Conservation (phyloP, 352 stramenopile species). For the Globisporangium solare region DNA sequence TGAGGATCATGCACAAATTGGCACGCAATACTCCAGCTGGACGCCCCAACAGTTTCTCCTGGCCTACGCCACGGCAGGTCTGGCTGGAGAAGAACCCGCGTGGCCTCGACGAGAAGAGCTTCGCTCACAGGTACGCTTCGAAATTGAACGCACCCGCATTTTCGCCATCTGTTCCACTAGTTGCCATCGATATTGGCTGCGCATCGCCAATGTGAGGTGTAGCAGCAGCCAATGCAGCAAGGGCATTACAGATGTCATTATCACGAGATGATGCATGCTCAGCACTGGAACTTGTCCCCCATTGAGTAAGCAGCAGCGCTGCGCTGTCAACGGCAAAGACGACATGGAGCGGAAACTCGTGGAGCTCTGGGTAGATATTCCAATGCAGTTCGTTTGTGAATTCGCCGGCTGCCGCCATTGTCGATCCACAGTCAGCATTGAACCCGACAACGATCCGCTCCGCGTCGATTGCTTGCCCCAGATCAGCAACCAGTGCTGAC, state of each 20-base stretch:
- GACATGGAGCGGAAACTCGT: constrained; percentile 22
- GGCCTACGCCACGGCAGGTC: constrained; percentile 33
- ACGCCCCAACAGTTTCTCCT: constrained; percentile 46
- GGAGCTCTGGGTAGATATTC: constrained; percentile 21
- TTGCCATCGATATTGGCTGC: constrained; percentile 2
- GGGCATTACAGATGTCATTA: constrained; percentile 19
- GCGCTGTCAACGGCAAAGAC: constrained; percentile 13
- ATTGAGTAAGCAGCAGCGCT: not conserved
- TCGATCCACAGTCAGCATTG: constrained; percentile 30
- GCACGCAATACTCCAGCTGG: constrained; percentile 46
- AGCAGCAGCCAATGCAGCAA: constrained; percentile 16
- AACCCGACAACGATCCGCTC: constrained; percentile 23
- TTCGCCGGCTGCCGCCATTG: constrained; percentile 20
- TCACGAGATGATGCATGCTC: constrained; percentile 13
- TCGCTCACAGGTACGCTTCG: constrained; percentile 58
- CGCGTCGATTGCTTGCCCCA: constrained; percentile 17
- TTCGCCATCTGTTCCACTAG: constrained; percentile 1
- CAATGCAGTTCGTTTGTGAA: constrained; percentile 28
- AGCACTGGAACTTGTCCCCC: not conserved
- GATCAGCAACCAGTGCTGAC: not conserved
- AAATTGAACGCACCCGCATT: constrained; percentile 22
- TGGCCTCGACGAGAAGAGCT: constrained; percentile 48
- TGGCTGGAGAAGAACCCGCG: constrained; percentile 36
- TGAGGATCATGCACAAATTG: constrained; percentile 30
- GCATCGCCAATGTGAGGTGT: constrained; percentile 17